phyloP scores from a whole-genome alignment of 2,329 filamentous ascomycete species.

The Acrocalymma vagum region DNA sequence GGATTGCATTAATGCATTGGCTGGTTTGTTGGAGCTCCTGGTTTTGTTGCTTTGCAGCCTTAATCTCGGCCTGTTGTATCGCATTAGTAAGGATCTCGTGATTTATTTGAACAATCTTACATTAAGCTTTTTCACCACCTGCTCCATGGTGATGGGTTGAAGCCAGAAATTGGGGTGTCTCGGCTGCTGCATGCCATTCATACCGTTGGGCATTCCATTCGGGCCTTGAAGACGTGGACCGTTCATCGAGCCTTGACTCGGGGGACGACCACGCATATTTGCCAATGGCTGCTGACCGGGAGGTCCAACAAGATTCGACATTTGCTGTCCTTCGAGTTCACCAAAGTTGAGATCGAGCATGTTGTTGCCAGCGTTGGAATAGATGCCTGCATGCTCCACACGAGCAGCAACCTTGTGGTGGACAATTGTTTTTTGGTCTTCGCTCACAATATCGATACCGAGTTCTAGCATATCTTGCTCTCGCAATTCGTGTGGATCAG shows the following conservation, averaged over 20 bases:
- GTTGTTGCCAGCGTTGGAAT: conserved; percentile 73
- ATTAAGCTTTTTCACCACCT: conserved; percentile 87
- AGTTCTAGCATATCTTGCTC: conserved; percentile 92
- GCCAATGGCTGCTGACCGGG: conserved; percentile 70
- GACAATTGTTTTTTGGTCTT: conserved; percentile 97
- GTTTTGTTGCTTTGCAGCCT: conserved; percentile 85
- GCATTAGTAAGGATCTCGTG: conserved; percentile 28
- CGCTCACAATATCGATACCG: conserved; percentile 97
- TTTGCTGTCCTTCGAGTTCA: conserved; percentile 82
- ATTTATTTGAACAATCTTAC: conserved; percentile 62
- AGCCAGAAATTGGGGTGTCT: conserved; percentile 84
- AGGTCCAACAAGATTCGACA: conserved; percentile 72
- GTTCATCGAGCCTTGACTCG: conserved; percentile 63
- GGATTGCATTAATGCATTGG: conserved; percentile 79
- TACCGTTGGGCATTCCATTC: conserved; percentile 65
- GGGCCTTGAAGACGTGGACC: conserved; percentile 69
- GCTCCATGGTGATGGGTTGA: conserved; percentile 89
- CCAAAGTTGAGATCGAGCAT: conserved; percentile 90
- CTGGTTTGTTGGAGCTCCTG: conserved; percentile 85
- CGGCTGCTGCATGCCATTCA: conserved; percentile 71
- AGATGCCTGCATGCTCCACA: conserved; percentile 91
- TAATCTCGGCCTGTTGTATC: conserved; percentile 78
- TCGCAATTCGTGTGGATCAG: conserved; percentile 91
- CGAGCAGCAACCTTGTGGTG: conserved; percentile 98
- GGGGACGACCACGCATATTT: conserved; percentile 73